Conservation (phyloP, 2,329 filamentous ascomycete genomes). For the Alternaria sp. region DNA sequence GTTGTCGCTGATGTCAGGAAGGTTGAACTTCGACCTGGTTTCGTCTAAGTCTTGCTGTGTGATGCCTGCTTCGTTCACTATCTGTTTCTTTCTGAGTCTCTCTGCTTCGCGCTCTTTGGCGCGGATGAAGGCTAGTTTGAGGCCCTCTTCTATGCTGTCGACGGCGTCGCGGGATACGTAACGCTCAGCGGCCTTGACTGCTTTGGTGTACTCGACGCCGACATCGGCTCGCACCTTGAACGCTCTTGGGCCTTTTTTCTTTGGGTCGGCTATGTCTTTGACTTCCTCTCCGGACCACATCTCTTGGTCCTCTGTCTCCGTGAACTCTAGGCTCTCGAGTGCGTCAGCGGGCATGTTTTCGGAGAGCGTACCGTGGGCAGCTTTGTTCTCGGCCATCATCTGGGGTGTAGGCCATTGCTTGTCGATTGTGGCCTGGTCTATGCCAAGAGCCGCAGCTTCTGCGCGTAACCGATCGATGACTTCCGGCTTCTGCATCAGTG, state of each 20-base stretch:
- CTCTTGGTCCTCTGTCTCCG: constrained; percentile 14
- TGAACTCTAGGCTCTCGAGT: constrained; percentile 8
- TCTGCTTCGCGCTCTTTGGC: constrained; percentile 19
- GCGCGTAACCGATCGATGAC: constrained; percentile 70
- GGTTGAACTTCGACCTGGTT: constrained; percentile 12
- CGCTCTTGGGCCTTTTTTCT: constrained; percentile 7
- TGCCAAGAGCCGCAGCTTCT: constrained; percentile 69
- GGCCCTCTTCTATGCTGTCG: constrained; percentile 31
- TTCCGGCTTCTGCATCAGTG: constrained; percentile 78
- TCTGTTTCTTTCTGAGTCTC: constrained; percentile 7
- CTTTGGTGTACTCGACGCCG: constrained; percentile 21
- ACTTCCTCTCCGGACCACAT: constrained; percentile 17
- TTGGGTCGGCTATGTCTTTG: not conserved
- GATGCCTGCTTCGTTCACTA: constrained; percentile 12
- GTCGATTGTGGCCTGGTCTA: constrained; percentile 57
- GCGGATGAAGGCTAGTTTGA: constrained; percentile 34
- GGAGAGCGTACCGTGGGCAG: constrained; percentile 14
- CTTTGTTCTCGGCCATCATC: constrained; percentile 21
- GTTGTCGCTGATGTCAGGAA: constrained; percentile 15
- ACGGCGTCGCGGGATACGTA: constrained; percentile 26
- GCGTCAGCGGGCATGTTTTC: not conserved
- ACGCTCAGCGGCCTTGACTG: constrained; percentile 19
- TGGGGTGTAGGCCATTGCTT: constrained; percentile 37
- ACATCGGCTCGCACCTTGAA: constrained; percentile 3
- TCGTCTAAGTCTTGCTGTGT: constrained; percentile 18